These are phyloP conservation scores for Aspergillus indologenus DNA, from an alignment of 495 filamentous ascomycete species.

Conservation along the genomic window DNA sequence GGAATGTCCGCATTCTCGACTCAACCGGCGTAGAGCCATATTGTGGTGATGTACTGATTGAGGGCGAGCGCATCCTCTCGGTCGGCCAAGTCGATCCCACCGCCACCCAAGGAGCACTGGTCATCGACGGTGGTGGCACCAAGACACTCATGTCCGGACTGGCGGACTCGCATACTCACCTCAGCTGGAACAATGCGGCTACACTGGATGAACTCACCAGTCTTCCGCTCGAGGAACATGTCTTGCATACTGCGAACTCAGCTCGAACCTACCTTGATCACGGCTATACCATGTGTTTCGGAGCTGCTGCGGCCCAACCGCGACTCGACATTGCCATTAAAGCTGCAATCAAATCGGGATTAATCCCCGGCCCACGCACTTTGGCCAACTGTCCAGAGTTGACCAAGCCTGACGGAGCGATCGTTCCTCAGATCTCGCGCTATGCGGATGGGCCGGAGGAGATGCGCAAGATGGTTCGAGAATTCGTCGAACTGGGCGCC, in stretches of 20 bases:
- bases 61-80: conserved; percentile 35
- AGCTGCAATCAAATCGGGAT: conserved; percentile 53
- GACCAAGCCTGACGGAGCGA: conserved; percentile 40
- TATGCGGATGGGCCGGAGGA: conserved; percentile 46
- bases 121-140: conserved; percentile 36
- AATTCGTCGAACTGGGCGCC: conserved; percentile 43
- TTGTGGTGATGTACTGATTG: conserved; percentile 46
- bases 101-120: conserved; percentile 19
- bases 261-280: conserved; percentile 47
- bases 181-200: conserved; percentile 48
- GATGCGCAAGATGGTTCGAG: conserved; percentile 45
- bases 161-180: conserved; percentile 49
- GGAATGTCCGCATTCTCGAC: conserved; percentile 50
- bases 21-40: conserved; percentile 45
- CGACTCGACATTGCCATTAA: conserved; percentile 49
- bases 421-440: conserved; percentile 46
- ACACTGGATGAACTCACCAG: conserved; percentile 33
- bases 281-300: conserved; percentile 49
- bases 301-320: conserved; percentile 49
- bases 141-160: conserved; percentile 49
- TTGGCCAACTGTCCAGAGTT: conserved; percentile 52
- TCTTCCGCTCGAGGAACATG: conserved; percentile 48
- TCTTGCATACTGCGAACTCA: conserved; percentile 39
- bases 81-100: conserved; percentile 41
- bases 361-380: conserved; percentile 50